These are phyloP conservation scores for Asterophora parasitica DNA, from an alignment of 768 basidiomycete genomes.

Conservation along the genomic window DNA sequence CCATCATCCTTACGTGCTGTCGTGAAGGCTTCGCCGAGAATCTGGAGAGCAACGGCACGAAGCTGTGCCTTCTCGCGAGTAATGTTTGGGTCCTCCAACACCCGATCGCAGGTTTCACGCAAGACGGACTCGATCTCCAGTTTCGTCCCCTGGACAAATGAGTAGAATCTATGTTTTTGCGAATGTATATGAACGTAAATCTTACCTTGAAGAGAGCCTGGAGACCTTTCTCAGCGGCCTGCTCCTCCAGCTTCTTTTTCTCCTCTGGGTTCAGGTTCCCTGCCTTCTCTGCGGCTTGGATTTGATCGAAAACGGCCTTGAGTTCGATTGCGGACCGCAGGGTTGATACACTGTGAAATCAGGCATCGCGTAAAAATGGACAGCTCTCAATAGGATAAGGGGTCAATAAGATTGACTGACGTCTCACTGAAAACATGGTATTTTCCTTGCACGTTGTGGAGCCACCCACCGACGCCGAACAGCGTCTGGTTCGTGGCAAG, in stretches of 20 bases:
- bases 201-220: slow-evolving; percentile 85
- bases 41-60: slow-evolving; percentile 77
- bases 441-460: slow-evolving; percentile 89
- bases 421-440: slow-evolving; percentile 94
- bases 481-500: slow-evolving; percentile 66
- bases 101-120: slow-evolving; percentile 81
- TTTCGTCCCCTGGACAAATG: slow-evolving; percentile 65
- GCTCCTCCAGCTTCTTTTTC: slow-evolving; percentile 79
- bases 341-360: slow-evolving; percentile 62
- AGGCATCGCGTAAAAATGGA: slow-evolving; percentile 1
- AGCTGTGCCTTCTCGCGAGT: slow-evolving; percentile 57
- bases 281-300: slow-evolving; percentile 83
- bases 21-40: slow-evolving; percentile 78
- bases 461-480: slow-evolving; percentile 89
- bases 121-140: slow-evolving; percentile 88
- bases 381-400: not conserved
- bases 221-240: slow-evolving; percentile 89
- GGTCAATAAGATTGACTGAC: slow-evolving; percentile 44
- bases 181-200: not conserved
- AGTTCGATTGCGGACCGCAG: slow-evolving; percentile 83
- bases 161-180: not conserved
- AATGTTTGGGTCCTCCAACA: slow-evolving; percentile 57
- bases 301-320: slow-evolving; percentile 87
- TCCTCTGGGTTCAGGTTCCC: slow-evolving; percentile 77
- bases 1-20: slow-evolving; percentile 60